These are phyloP conservation scores for Conringia planisiliqua DNA, from an alignment of 345 rosid genomes.

Conservation along the genomic window DNA sequence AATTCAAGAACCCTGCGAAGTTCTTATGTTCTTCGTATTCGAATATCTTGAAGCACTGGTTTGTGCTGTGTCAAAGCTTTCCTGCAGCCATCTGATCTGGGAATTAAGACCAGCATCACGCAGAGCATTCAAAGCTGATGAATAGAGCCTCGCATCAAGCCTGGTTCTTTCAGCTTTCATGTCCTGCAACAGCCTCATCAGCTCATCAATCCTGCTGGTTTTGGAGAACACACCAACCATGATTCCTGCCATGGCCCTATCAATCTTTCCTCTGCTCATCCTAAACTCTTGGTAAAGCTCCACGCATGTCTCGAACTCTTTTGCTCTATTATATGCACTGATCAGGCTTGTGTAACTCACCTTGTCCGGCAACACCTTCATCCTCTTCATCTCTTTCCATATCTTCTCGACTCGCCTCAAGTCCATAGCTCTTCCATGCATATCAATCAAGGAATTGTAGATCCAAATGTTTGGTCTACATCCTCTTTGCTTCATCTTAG, in stretches of 20 bases:
- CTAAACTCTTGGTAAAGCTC: slow-evolving; percentile 60
- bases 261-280: slow-evolving; percentile 50
- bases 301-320: slow-evolving; percentile 58
- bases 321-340: slow-evolving; percentile 60
- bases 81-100: slow-evolving; percentile 65
- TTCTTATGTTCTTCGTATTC: not conserved
- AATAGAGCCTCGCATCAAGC: slow-evolving; percentile 63
- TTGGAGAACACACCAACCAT: slow-evolving; percentile 88
- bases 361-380: slow-evolving; percentile 65
- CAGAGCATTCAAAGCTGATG: slow-evolving; percentile 64
- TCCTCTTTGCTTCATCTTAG: slow-evolving; percentile 74
- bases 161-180: slow-evolving; percentile 56
- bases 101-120: slow-evolving; percentile 68
- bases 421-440: slow-evolving; percentile 71
- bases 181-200: slow-evolving; percentile 67
- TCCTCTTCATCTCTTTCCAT: slow-evolving; percentile 83
- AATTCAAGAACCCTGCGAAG: slow-evolving; percentile 1
- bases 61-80: slow-evolving; percentile 43
- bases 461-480: slow-evolving; percentile 79
- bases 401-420: slow-evolving; percentile 69
- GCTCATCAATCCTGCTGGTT: slow-evolving; percentile 56
- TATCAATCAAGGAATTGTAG: slow-evolving; percentile 75
- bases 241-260: slow-evolving; percentile 73
- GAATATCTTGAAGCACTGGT: slow-evolving; percentile 12
- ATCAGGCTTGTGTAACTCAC: slow-evolving; percentile 76